Percentiles rank a stretch among this genome's conserved stretches.
Conservation (phyloP, 2,329 filamentous ascomycete genomes). For the Cordyceps cateniannulata region DNA sequence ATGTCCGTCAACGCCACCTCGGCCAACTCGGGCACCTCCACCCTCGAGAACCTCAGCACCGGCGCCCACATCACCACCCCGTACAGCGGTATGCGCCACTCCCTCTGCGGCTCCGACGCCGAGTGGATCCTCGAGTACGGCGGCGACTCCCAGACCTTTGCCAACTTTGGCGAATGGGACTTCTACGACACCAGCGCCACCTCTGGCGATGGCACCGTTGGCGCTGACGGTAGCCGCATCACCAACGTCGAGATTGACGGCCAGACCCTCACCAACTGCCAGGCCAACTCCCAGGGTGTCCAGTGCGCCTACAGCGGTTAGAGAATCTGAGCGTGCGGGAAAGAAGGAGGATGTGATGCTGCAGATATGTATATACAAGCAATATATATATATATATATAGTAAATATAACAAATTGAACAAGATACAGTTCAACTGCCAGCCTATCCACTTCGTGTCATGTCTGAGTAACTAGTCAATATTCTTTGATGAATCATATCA, state of each 20-base stretch:
- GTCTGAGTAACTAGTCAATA: too few species aligned
- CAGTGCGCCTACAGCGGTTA: background rate
- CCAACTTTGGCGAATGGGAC: slow-evolving; percentile 12
- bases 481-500: too few species aligned
- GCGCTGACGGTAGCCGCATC: slow-evolving; percentile 22
- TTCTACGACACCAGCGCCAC: slow-evolving; percentile 5
- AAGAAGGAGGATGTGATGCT: background rate
- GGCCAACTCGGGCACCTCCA: slow-evolving; percentile 16
- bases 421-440: too few species aligned
- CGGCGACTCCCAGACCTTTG: slow-evolving; percentile 18
- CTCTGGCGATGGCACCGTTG: slow-evolving; percentile 26
- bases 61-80: slow-evolving; percentile 43
- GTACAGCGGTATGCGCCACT: slow-evolving; percentile 33
- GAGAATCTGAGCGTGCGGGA: background rate
- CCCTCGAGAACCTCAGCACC: slow-evolving; percentile 38
- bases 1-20: slow-evolving; percentile 20
- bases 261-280: background rate
- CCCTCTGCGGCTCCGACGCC: slow-evolving; percentile 45
- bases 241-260: background rate
- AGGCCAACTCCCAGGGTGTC: background rate
- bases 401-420: background rate
- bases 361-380: background rate
- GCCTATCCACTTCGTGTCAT: background rate
- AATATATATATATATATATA: background rate
- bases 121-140: slow-evolving; percentile 51